Conservation (phyloP, 2,329 filamentous ascomycete species). For the Aspergillus pseudotamarii region DNA sequence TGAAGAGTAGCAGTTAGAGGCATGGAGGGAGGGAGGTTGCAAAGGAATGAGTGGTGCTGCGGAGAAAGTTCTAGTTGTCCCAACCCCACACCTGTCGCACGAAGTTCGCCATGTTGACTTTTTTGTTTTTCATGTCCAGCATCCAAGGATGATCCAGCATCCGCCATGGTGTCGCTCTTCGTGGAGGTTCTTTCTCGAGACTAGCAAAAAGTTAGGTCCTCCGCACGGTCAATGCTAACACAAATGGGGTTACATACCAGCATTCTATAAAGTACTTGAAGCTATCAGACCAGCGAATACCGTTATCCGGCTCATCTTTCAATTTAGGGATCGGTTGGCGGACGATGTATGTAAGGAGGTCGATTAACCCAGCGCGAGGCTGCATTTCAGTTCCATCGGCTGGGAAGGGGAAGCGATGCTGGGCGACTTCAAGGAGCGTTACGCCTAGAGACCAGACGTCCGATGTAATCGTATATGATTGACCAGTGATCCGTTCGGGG, state of each 20-base stretch:
- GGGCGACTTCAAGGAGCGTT: constrained; percentile 96
- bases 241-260: constrained; percentile 64
- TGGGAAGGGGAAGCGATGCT: constrained; percentile 97
- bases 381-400: constrained; percentile 96
- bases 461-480: constrained; percentile 97
- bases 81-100: constrained; percentile 96
- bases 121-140: constrained; percentile 91
- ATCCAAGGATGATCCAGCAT: constrained; percentile 99
- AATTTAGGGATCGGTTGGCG: constrained; percentile 91
- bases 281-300: constrained; percentile 92
- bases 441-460: constrained; percentile 98
- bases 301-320: constrained; percentile 88
- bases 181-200: constrained; percentile 86
- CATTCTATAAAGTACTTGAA: constrained; percentile 99
- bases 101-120: constrained; percentile 96
- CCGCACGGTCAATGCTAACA: not conserved
- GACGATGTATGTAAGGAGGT: constrained; percentile 95
- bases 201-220: constrained; percentile 51
- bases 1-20: constrained; percentile 9
- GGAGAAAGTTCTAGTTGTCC: constrained; percentile 62
- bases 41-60: constrained; percentile 10
- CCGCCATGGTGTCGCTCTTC: constrained; percentile 92
- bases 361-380: constrained; percentile 87
- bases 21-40: constrained; percentile 8
- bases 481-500: constrained; percentile 93